Percentiles rank a stretch among this genome's conserved stretches.
Conservation (phyloP, 2,329 filamentous ascomycete species). For the Neopestalotiopsis sp. region DNA sequence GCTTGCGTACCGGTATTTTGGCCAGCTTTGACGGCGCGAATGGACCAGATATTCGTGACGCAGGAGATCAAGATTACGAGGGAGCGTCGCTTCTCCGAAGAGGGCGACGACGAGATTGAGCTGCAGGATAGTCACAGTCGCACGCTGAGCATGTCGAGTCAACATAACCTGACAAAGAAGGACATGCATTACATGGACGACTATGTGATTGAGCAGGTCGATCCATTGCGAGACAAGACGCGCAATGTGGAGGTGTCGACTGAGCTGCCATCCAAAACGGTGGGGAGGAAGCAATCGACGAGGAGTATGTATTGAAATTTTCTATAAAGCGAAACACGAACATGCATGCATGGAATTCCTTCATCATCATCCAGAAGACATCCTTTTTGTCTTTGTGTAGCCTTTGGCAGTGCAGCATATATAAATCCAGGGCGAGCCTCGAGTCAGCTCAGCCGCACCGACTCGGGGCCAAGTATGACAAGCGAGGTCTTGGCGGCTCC, state of each 20-base stretch:
- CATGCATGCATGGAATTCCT: too few relatives aligned
- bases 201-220: slow-evolving; percentile 20
- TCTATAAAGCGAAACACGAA: background rate
- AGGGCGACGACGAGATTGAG: slow-evolving; percentile 22
- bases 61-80: slow-evolving; percentile 37
- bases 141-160: slow-evolving; percentile 16
- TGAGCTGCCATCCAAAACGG: background rate
- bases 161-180: slow-evolving; percentile 1
- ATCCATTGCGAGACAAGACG: slow-evolving; percentile 19
- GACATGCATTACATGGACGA: slow-evolving; percentile 21
- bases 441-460: too few relatives aligned
- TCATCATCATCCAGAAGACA: too few relatives aligned
- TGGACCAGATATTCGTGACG: slow-evolving; percentile 41
- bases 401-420: background rate
- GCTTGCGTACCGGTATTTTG: slow-evolving; percentile 40
- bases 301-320: slow-evolving; percentile 12
- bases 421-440: background rate
- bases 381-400: background rate
- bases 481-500: background rate
- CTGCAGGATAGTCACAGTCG: slow-evolving; percentile 16
- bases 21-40: slow-evolving; percentile 33
- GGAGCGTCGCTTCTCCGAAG: slow-evolving; percentile 16
- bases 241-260: background rate
- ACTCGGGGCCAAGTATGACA: too few relatives aligned
- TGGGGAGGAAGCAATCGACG: slow-evolving; percentile 3